Evolutionary conservation across 495 filamentous ascomycete genomes (phyloP).

Genomic region (Bryoglossum gracile): DNA sequence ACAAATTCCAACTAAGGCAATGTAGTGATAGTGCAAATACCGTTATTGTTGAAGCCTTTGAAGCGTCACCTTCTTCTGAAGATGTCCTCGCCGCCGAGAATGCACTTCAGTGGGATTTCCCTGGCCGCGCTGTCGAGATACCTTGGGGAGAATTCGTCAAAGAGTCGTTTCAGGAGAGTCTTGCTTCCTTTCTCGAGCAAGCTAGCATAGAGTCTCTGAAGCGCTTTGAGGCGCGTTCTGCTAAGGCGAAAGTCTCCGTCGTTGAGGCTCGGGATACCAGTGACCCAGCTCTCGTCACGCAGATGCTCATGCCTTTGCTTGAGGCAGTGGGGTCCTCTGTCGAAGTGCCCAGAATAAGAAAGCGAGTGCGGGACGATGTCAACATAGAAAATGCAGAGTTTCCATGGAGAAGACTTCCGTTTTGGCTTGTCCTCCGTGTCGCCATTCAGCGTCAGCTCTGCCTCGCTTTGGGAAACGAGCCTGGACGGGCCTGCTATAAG

Average conservation of each 20-base stretch:
- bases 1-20: not conserved
- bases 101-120: conserved; percentile 46
- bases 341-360: conserved; percentile 27
- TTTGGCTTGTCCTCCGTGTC: conserved; percentile 55
- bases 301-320: conserved; percentile 43
- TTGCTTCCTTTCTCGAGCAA: conserved; percentile 51
- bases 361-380: conserved; percentile 45
- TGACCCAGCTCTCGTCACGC: conserved; percentile 38
- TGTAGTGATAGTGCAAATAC: conserved; percentile 2
- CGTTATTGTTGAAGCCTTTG: conserved; percentile 43
- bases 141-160: conserved; percentile 29
- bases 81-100: conserved; percentile 33
- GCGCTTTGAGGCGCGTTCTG: conserved; percentile 39
- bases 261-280: conserved; percentile 47
- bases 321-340: conserved; percentile 32
- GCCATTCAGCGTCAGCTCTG: conserved; percentile 42
- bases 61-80: conserved; percentile 38
- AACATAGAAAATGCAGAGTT: conserved; percentile 19
- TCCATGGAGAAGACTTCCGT: conserved; percentile 30
- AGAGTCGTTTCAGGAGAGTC: conserved; percentile 35
- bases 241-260: conserved; percentile 40
- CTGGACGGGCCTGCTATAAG: conserved; percentile 50
- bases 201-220: conserved; percentile 50
- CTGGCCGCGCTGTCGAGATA: conserved; percentile 31
- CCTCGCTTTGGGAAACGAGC: conserved; percentile 34